phyloP scores from a whole-genome alignment of 2,329 filamentous ascomycete species.

The Fusarium avenaceum region DNA sequence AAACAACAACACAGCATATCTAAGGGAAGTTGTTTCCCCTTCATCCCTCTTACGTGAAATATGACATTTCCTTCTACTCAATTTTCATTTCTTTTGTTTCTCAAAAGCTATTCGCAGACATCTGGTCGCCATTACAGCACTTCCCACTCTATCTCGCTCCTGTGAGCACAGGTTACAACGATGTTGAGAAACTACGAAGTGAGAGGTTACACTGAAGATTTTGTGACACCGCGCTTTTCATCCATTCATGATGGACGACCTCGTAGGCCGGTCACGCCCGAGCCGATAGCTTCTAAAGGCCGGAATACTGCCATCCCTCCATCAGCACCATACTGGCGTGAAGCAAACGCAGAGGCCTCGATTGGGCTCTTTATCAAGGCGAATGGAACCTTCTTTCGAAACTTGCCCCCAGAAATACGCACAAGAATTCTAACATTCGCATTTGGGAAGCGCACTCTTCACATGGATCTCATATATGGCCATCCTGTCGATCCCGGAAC shows the following conservation, averaged over 20 bases:
- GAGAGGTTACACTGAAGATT: not conserved
- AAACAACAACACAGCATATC: not conserved
- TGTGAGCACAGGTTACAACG: not conserved
- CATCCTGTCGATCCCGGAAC: rapidly evolving
- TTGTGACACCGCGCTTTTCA: not conserved
- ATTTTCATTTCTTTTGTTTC: too few relatives aligned
- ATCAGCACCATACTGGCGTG: not conserved
- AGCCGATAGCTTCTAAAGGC: not conserved
- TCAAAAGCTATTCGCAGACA: too few relatives aligned
- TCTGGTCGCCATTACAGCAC: not conserved
- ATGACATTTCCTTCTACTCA: not conserved
- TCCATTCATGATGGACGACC: not conserved
- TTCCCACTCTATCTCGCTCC: too few relatives aligned
- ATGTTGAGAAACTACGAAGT: not conserved
- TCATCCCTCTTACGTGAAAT: too few relatives aligned
- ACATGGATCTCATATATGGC: not conserved
- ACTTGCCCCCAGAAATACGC: not conserved
- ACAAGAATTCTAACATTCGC: not conserved
- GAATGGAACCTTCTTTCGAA: not conserved
- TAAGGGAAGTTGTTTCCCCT: too few relatives aligned
- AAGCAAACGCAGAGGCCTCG: not conserved
- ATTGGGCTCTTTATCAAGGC: too few relatives aligned
- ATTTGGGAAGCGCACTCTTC: not conserved
- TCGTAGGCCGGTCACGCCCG: not conserved
- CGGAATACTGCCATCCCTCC: too few relatives aligned